Evolutionary conservation across 352 stramenopile genomes (phyloP).

Genomic region (Phytopythium montanum): DNA sequence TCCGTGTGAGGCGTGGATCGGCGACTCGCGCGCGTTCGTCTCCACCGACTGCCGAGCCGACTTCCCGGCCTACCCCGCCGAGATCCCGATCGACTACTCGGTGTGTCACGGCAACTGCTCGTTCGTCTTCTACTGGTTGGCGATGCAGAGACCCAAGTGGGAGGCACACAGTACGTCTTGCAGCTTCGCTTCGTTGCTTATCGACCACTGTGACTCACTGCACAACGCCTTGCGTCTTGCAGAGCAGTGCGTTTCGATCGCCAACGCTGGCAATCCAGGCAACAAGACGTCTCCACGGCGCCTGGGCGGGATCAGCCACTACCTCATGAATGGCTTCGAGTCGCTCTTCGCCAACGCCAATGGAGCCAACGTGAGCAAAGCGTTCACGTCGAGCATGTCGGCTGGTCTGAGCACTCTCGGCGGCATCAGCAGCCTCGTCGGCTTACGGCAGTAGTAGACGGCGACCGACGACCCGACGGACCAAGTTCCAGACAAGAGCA

Average conservation of each 20-base stretch:
- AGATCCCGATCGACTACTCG: slow-evolving; percentile 49
- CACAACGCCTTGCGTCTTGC: not conserved
- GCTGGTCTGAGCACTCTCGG: not conserved
- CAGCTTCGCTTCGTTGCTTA: not conserved
- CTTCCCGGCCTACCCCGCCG: slow-evolving; percentile 37
- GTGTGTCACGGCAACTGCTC: slow-evolving; percentile 41
- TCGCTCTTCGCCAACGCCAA: not conserved
- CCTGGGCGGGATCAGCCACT: not conserved
- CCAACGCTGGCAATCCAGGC: slow-evolving; percentile 8
- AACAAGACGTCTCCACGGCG: slow-evolving; percentile 4
- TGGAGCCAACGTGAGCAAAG: not conserved
- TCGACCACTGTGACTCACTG: not conserved
- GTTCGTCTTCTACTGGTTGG: slow-evolving; percentile 63
- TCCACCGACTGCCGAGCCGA: slow-evolving; percentile 34
- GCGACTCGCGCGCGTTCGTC: slow-evolving; percentile 29
- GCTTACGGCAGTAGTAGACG: not conserved
- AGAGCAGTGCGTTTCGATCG: slow-evolving; percentile 36
- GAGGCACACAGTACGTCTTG: slow-evolving; percentile 45
- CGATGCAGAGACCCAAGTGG: slow-evolving; percentile 46
- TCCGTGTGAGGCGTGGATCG: slow-evolving; percentile 48
- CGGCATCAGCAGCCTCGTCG: not conserved
- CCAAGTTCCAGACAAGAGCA: no score
- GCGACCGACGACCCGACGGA: not conserved
- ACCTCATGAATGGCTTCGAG: not conserved
- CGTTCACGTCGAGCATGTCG: not conserved